phyloP scores from a whole-genome alignment of 2,329 filamentous ascomycete species.

The Drechslera avenae region DNA sequence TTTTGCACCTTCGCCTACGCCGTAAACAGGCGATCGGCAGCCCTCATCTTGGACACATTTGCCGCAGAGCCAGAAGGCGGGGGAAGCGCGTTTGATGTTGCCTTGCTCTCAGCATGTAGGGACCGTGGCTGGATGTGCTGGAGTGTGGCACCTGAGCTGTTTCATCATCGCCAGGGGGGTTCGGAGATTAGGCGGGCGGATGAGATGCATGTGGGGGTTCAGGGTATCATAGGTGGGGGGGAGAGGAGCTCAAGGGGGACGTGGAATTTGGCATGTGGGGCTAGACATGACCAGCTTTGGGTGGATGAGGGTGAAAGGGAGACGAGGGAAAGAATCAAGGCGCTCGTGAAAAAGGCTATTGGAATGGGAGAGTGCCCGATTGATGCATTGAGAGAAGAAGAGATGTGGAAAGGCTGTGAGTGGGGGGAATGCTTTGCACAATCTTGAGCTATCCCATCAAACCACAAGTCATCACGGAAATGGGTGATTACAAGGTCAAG shows the following conservation, averaged over 20 bases:
- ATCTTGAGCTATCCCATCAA: conserved; percentile 3
- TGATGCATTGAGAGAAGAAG: conserved; percentile 8
- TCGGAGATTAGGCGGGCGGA: conserved; percentile 29
- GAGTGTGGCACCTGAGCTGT: conserved; percentile 48
- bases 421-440: conserved; percentile 20
- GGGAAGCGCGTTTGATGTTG: conserved; percentile 46
- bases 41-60: conserved; percentile 34
- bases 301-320: conserved; percentile 6
- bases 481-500: not conserved
- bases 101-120: conserved; percentile 47
- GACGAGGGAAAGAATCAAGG: conserved; percentile 2
- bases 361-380: conserved; percentile 10
- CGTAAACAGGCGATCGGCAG: conserved; percentile 42
- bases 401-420: conserved; percentile 16
- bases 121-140: conserved; percentile 45
- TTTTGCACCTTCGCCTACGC: conserved; percentile 52
- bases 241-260: conserved; percentile 7
- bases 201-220: not conserved
- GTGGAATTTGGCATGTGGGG: conserved; percentile 23
- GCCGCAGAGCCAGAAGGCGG: conserved; percentile 23
- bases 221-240: not conserved
- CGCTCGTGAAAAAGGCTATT: conserved; percentile 3
- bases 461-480: not conserved
- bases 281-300: conserved; percentile 15
- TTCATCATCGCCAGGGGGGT: conserved; percentile 44